Evolutionary conservation across 495 filamentous ascomycete species (phyloP).

Genomic region (Lepidopterella palustris): DNA sequence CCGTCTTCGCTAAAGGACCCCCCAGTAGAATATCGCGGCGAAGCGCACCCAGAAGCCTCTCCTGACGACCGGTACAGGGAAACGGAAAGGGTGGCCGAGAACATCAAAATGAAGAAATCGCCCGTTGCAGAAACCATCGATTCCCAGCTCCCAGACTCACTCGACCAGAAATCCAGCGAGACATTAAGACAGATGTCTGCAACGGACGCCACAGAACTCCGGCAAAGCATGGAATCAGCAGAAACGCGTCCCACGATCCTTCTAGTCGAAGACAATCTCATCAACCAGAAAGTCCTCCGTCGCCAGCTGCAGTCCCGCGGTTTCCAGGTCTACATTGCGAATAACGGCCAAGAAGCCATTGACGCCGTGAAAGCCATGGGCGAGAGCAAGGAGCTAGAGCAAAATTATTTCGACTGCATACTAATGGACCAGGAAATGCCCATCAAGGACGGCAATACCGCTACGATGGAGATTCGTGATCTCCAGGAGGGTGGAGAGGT

Average conservation of each 20-base stretch:
- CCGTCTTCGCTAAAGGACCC: conserved; percentile 13
- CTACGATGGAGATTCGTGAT: conserved; percentile 20
- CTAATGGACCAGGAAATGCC: conserved; percentile 32
- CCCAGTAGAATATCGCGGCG: conserved; percentile 9
- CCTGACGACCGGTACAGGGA: conserved; percentile 3
- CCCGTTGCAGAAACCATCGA: background rate
- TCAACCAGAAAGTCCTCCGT: conserved; percentile 27
- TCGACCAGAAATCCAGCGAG: background rate
- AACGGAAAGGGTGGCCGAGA: conserved; percentile 5
- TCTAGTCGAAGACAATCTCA: conserved; percentile 27
- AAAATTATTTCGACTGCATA: conserved; percentile 23
- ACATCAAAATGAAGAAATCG: conserved; percentile 2
- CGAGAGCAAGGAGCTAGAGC: background rate
- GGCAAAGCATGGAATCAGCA: conserved; percentile 1
- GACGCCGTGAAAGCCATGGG: conserved; percentile 18
- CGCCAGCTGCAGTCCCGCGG: conserved; percentile 23
- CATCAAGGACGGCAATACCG: conserved; percentile 23
- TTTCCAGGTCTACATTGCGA: conserved; percentile 23
- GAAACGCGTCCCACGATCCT: conserved; percentile 8
- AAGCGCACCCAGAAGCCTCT: conserved; percentile 12
- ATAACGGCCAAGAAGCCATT: conserved; percentile 27
- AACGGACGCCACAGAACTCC: background rate
- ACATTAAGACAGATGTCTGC: background rate
- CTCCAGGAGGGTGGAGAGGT: conserved; percentile 13
- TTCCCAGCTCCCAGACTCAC: background rate